phyloP scores from a whole-genome alignment of 2,329 filamentous ascomycete genomes.

The Coleophoma cylindrospora region DNA sequence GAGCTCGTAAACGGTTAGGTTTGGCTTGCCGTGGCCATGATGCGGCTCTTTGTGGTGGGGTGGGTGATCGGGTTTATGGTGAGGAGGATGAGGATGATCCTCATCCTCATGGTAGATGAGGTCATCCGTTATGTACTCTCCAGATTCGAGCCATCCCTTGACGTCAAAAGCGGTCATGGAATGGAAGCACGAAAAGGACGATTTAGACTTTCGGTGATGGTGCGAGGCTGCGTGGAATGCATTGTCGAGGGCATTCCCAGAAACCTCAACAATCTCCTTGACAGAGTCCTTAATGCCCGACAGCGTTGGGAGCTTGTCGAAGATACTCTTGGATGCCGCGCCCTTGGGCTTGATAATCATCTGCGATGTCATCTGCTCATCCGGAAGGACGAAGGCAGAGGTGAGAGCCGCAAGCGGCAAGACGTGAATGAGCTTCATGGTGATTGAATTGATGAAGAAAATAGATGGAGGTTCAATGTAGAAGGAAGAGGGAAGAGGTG shows the following conservation, averaged over 20 bases:
- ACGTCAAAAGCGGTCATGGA: conserved; percentile 26
- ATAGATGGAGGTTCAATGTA: background rate
- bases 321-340: conserved; percentile 20
- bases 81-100: conserved; percentile 24
- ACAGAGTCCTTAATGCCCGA: conserved; percentile 20
- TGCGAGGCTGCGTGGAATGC: conserved; percentile 20
- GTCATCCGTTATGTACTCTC: conserved; percentile 25
- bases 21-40: conserved; percentile 36
- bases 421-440: conserved; percentile 33
- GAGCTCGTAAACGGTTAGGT: conserved; percentile 74
- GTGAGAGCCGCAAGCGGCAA: conserved; percentile 43
- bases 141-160: conserved; percentile 26
- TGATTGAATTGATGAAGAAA: conserved; percentile 10
- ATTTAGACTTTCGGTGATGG: conserved; percentile 11
- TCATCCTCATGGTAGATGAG: conserved; percentile 11
- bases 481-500: background rate
- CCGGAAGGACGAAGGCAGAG: conserved; percentile 47
- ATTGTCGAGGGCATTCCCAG: conserved; percentile 24
- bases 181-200: conserved; percentile 21
- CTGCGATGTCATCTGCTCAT: conserved; percentile 40
- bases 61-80: conserved; percentile 9
- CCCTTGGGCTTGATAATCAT: conserved; percentile 31
- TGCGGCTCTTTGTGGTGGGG: conserved; percentile 19
- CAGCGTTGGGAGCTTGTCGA: conserved; percentile 26
- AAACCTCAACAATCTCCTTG: conserved; percentile 17